These are phyloP conservation scores for Recurvomyces mirabilis DNA, from an alignment of 495 filamentous ascomycete genomes.

Conservation along the genomic window DNA sequence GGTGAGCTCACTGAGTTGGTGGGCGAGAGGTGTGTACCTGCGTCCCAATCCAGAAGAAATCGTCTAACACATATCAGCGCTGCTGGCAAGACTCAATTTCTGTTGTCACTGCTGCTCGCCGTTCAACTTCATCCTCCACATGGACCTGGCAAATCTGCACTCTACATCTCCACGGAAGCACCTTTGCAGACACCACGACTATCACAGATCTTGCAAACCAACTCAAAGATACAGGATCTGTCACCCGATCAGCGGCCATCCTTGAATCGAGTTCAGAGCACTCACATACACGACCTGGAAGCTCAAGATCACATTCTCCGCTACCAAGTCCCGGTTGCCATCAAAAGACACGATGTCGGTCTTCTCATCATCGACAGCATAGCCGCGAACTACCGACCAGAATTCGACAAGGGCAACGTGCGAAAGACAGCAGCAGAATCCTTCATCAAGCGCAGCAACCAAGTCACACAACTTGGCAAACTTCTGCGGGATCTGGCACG, in stretches of 20 bases:
- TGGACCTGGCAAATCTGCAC: constrained; percentile 55
- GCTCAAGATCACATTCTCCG: constrained; percentile 88
- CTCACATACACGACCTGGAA: constrained; percentile 84
- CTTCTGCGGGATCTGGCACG: constrained; percentile 63
- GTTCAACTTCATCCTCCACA: constrained; percentile 64
- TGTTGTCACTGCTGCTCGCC: constrained; percentile 68
- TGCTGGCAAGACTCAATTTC: constrained; percentile 92
- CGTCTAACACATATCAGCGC: constrained; percentile 44
- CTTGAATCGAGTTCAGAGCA: constrained; percentile 57
- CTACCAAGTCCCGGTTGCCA: constrained; percentile 81
- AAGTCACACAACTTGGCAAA: constrained; percentile 67
- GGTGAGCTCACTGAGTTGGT: constrained; percentile 82
- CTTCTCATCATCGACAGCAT: constrained; percentile 81
- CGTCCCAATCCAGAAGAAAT: no score
- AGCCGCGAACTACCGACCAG: constrained; percentile 87
- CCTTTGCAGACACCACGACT: constrained; percentile 71
- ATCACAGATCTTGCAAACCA: constrained; percentile 56
- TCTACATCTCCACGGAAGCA: constrained; percentile 95
- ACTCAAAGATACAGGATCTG: constrained; percentile 47
- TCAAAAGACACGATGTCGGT: constrained; percentile 60
- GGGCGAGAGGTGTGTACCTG: constrained; percentile 69
- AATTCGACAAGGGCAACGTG: constrained; percentile 49
- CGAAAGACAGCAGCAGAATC: constrained; percentile 26
- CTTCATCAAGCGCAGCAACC: constrained; percentile 50
- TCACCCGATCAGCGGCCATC: constrained; percentile 45